Conservation (phyloP, 192 early-diverging fungal genomes). For the Geranomyces variabilis region DNA sequence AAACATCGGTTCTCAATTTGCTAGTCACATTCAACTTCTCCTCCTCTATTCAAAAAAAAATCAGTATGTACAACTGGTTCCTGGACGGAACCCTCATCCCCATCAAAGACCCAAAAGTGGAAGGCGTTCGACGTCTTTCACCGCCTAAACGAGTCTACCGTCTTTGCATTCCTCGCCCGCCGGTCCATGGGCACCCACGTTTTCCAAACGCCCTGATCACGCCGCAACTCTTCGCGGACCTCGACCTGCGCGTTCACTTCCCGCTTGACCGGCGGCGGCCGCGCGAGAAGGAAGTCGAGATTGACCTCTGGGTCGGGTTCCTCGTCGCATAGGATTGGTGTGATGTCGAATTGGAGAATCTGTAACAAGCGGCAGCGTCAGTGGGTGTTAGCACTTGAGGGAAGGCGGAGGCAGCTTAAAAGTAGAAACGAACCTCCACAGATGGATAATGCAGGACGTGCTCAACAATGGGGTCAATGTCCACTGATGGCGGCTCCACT, state of each 20-base stretch:
- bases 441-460: slow-evolving; percentile 37
- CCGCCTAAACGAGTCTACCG: not conserved
- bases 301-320: slow-evolving; percentile 40
- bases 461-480: slow-evolving; percentile 35
- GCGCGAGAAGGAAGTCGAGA: slow-evolving; percentile 35
- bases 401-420: too few species aligned
- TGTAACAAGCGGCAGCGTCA: not conserved
- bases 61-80: too few species aligned
- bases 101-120: too few species aligned
- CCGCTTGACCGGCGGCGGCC: slow-evolving; percentile 43
- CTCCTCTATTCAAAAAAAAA: too few species aligned
- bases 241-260: slow-evolving; percentile 24
- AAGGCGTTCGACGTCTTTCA: too few species aligned
- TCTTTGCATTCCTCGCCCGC: slow-evolving; percentile 7
- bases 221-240: not conserved
- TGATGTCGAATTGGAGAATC: slow-evolving; percentile 35
- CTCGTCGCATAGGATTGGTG: slow-evolving; percentile 22
- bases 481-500: not conserved
- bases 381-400: not conserved
- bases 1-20: too few species aligned
- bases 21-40: too few species aligned
- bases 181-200: slow-evolving; percentile 17
- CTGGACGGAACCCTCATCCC: too few species aligned
- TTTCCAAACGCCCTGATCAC: not conserved
- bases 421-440: slow-evolving; percentile 31